phyloP scores from a whole-genome alignment of 2,329 filamentous ascomycete genomes.

The Neonectria hederae region DNA sequence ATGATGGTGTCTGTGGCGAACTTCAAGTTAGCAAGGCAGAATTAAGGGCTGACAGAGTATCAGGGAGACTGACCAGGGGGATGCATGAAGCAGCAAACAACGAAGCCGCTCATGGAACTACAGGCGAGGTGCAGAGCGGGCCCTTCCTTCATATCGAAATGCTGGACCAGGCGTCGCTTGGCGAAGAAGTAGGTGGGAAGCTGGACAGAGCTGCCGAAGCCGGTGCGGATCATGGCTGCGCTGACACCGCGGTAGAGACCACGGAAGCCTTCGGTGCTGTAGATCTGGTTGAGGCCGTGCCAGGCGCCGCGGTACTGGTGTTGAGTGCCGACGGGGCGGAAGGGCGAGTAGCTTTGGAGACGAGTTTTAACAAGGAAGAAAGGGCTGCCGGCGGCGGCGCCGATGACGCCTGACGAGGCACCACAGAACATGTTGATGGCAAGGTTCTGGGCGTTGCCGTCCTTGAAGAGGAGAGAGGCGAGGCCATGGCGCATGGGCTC shows the following conservation, averaged over 20 bases:
- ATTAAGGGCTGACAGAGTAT: background rate
- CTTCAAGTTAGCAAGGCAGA: background rate
- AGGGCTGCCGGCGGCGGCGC: conserved; percentile 90
- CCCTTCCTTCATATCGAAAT: conserved; percentile 90
- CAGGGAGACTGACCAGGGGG: conserved; percentile 74
- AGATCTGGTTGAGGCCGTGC: conserved; percentile 86
- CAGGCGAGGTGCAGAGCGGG: conserved; percentile 88
- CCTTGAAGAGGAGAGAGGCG: conserved; percentile 74
- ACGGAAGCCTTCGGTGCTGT: conserved; percentile 75
- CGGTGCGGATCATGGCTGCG: conserved; percentile 94
- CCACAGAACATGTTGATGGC: conserved; percentile 94
- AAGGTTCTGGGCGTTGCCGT: conserved; percentile 81
- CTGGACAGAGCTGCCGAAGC: conserved; percentile 95
- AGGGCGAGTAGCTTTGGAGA: conserved; percentile 91
- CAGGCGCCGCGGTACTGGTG: conserved; percentile 88
- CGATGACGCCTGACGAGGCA: conserved; percentile 87
- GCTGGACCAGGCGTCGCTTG: conserved; percentile 83
- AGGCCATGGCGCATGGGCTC: conserved; percentile 85
- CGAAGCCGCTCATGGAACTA: conserved; percentile 90
- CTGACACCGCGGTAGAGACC: conserved; percentile 91
- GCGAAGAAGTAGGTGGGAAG: conserved; percentile 98
- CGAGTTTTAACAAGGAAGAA: conserved; percentile 99
- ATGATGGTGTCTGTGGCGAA: conserved; percentile 83
- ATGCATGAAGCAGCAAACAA: conserved; percentile 98
- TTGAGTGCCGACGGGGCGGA: conserved; percentile 95